Evolutionary conservation across 2,329 filamentous ascomycete genomes (phyloP).

Genomic region (Cadophora luteo-olivacea): DNA sequence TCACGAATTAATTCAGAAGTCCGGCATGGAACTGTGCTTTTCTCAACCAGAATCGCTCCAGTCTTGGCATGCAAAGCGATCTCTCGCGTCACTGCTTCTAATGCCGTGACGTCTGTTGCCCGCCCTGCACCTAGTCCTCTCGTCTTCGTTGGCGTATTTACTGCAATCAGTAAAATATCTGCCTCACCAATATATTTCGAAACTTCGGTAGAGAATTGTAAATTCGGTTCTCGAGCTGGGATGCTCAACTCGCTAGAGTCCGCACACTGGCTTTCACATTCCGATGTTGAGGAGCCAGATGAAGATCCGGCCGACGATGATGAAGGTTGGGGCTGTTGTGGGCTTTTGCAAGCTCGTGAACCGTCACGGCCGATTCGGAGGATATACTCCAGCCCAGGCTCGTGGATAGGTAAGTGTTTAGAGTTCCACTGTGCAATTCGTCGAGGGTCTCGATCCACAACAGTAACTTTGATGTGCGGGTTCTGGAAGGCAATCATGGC

Average conservation of each 20-base stretch:
- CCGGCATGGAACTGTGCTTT: constrained; percentile 79
- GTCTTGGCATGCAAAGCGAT: constrained; percentile 71
- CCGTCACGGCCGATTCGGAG: constrained; percentile 70
- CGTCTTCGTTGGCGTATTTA: constrained; percentile 81
- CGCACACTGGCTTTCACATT: constrained; percentile 43
- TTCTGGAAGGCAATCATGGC: constrained; percentile 78
- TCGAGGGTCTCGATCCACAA: constrained; percentile 72
- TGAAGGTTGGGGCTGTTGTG: constrained; percentile 40
- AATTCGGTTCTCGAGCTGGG: constrained; percentile 62
- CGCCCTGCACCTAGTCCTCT: constrained; percentile 72
- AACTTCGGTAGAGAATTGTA: constrained; percentile 76
- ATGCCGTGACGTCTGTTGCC: constrained; percentile 74
- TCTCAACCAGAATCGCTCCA: constrained; percentile 80
- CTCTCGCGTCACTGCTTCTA: constrained; percentile 72
- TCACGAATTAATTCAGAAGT: constrained; percentile 74
- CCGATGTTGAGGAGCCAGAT: constrained; percentile 43
- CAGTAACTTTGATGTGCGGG: constrained; percentile 72
- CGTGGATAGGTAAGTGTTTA: constrained; percentile 75
- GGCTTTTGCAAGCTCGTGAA: constrained; percentile 34
- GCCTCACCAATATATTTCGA: constrained; percentile 67
- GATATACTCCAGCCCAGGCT: constrained; percentile 73
- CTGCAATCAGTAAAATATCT: constrained; percentile 76
- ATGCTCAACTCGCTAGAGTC: constrained; percentile 45
- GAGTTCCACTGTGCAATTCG: constrained; percentile 79
- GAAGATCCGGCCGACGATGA: constrained; percentile 49